Base-by-base conservation (phyloP, 2,329 filamentous ascomycete genomes). In the Alternaria postmessia region DNA sequence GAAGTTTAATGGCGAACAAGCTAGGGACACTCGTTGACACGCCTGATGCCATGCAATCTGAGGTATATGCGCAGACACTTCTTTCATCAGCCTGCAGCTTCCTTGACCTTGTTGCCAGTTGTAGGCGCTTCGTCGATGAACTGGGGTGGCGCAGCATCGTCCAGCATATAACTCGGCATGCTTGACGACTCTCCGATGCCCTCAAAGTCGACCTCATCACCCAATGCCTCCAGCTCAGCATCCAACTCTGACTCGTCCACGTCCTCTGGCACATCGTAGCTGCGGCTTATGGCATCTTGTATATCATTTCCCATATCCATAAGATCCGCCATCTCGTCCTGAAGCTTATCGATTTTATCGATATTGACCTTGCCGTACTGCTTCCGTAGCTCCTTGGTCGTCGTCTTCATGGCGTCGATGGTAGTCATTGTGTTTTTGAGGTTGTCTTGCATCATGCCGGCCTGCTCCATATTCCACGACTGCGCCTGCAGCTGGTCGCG, bases 381-480 rank as follows among this genome's bases (percentile, higher is more conserved):
- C 79, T 92, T 91, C 76, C 89, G 89, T 65, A 99, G 86, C 73
- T 93, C 90, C 82, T 97, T 97, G 73, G 95, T 97, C 24, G 94
- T 97, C 2, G 91, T 93, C 86, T 97, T 96, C 88, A 99, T 94
- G 11, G 94, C 94, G 78, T 98, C 94, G 44, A 98, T 94, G 28
- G 95, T 97, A 18, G 93, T 96, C 94, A 97, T 97, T 65, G 95
- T 94, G 80, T 98, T 98, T 80, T 96, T 95, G 54, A 99, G 87
- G 76, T 98, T 98, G 81, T 98, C 94, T 82, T 96, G 93, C 94
- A 98, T 97, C 86, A 94, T 96, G 77, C 91, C 91, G 3, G 94
- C 94, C 81, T 97, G 94, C 82, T 98, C 94, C 94, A 99, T 97
- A 82, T 98, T 98, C 94, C 94, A 98, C 22, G 92, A 92, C 81